Base-by-base conservation (phyloP, 495 filamentous ascomycete genomes). In the Xylaria palmicola region DNA sequence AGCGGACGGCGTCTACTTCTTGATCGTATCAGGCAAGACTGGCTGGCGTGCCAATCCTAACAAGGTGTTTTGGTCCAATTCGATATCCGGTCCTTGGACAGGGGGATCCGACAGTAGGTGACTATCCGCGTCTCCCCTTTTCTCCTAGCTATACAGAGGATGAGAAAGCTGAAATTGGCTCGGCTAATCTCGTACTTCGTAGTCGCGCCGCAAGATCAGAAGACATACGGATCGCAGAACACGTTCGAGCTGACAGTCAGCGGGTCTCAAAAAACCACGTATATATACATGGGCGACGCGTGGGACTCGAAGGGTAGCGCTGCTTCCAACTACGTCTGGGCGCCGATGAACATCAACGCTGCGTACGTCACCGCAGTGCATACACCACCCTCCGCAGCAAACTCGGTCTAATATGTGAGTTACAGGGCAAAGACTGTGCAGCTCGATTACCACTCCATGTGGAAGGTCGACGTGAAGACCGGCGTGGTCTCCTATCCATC, bases 221-320 rank as follows among this genome's bases (percentile, higher is more conserved):
- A 80, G 7, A 80, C 77, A 4, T 79, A 80, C 58, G 72, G 73
- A 17, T 75, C 71, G 10, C 77, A 80, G 62, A 79, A 79, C 53
- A 79, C 76, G 1, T 74, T 73, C 49, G 77, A 80, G 60, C 36
- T 80, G 20, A 77, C 75, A 2, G 67, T 80, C 5, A 56, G 63
- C 58, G 77, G 77, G 7, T 71, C 70, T 6, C 59, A 77, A 54
- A 64, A 63, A 62, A 77, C 75, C 7, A 77, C 75, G 7, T 72
- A 77, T 60, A 68, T 80, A 17, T 80, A 75, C 58, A 78, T 78
- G 74, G 77, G 77, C 22, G 77, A 80, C 62, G 65, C 66, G 4
- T 78, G 76, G 76, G 76, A 78, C 60, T 70, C 69, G 6, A 74
- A 68, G 27, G 77, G 77, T 22, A 75, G 75, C 8, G 67, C 68